These are phyloP conservation scores for Epichloe sylvatica DNA, from an alignment of 2,329 filamentous ascomycete genomes.

Conservation along the genomic window DNA sequence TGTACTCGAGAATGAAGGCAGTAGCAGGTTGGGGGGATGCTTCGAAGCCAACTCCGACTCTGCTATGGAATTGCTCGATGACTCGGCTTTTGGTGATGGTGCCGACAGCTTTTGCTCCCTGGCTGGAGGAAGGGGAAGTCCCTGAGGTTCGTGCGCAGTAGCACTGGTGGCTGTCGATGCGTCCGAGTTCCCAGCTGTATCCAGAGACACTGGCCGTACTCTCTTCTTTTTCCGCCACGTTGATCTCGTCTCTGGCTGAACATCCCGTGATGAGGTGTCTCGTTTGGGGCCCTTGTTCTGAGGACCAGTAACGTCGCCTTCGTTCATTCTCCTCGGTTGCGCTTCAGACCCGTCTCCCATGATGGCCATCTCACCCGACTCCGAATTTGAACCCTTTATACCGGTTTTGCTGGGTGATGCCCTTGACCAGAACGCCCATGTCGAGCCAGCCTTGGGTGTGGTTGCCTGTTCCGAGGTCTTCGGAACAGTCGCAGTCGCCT, in stretches of 20 bases:
- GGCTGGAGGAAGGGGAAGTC: constrained; percentile 2
- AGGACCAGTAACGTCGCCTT: constrained; percentile 26
- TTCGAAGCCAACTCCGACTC: constrained; percentile 33
- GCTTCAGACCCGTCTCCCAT: constrained; percentile 43
- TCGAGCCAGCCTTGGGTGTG: constrained; percentile 43
- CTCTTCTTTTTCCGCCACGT: constrained; percentile 31
- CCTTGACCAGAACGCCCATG: constrained; percentile 71
- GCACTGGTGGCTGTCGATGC: constrained; percentile 13
- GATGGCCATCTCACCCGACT: constrained; percentile 41
- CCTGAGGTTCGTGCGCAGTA: constrained; percentile 1
- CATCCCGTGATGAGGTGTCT: constrained; percentile 16
- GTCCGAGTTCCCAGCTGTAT: constrained; percentile 23
- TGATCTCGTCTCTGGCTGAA: constrained; percentile 16
- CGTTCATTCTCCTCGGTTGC: constrained; percentile 34
- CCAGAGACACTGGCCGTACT: constrained; percentile 32
- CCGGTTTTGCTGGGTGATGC: constrained; percentile 30
- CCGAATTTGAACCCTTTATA: constrained; percentile 19
- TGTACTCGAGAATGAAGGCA: constrained; percentile 56
- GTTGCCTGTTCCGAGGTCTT: constrained; percentile 17
- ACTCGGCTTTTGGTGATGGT: constrained; percentile 9
- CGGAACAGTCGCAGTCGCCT: constrained; percentile 13
- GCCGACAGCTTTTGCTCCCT: constrained; percentile 2
- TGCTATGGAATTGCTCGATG: constrained; percentile 15
- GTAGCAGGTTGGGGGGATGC: constrained; percentile 44
- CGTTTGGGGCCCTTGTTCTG: constrained; percentile 20